Base-by-base conservation (phyloP, 176 grass and related monocot species). In the Zoysia japonica region DNA sequence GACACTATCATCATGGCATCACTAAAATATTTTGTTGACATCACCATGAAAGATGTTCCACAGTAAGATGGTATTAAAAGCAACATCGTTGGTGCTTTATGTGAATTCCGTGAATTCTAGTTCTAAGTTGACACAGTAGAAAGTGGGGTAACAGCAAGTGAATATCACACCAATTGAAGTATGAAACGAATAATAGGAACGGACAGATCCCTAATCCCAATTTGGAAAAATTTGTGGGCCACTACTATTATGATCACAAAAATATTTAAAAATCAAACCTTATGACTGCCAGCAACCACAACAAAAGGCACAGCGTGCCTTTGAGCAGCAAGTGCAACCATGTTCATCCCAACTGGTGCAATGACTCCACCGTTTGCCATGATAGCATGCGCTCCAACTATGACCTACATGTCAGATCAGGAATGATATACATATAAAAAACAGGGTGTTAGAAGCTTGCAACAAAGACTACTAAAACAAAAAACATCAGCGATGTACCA, bases 361-460 rank as follows among this genome's bases (percentile, higher is more conserved):
- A 99, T 86, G n/a, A 99, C 90, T 82, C 96, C 96, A 75, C 92
- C 96, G 62, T 99, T 99, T 81, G 92, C 96, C 96, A 99, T 99
- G 61, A 99, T 88, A 60, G 96, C 96, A 89, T 99, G 96, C 17
- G 88, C 92, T 89, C 96, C 96, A 83, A 99, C 92, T 76, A 99
- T 99, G 56, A 99, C 96, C 96, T 99, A 41, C 63, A 86, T 35
- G 71, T 72, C 37, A 76, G 79, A 91, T 72, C 47, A 67, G 35
- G 35, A 66, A 20, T 63, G 74, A 52, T 48, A 76, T 17, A 68
- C 68, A 4, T 20, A 88, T 59, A 28, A 54, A 60, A 89, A 80
- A 80, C 56, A 54, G 67, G 54, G 8, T 49, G 20, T 60, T 67
- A 11, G 50, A 8, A 85, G 42, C 6, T 61, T 20, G 11, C 50